A percentile compares a stretch with the other conserved stretches of the same genome.
These are phyloP conservation scores for Globisporangium viniferum DNA, from an alignment of 352 stramenopile genomes.

Conservation along the genomic window DNA sequence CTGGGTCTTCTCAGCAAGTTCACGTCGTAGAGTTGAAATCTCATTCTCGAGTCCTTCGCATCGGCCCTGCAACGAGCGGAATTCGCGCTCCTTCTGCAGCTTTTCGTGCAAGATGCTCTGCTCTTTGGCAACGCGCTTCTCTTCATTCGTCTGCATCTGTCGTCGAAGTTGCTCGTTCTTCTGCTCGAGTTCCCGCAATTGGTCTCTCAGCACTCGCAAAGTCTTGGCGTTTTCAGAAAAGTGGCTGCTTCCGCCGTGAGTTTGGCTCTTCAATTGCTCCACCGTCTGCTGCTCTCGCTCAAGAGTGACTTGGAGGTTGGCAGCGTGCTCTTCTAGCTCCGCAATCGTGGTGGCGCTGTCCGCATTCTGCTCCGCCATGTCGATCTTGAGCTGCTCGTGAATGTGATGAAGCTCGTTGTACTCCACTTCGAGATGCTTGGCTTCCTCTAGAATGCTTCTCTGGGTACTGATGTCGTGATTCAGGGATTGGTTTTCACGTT, in stretches of 20 bases:
- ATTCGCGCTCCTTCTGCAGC: slow-evolving; percentile 46
- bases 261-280: slow-evolving; percentile 43
- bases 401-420: slow-evolving; percentile 30
- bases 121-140: slow-evolving; percentile 37
- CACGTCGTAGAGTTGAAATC: slow-evolving; percentile 15
- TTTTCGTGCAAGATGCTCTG: slow-evolving; percentile 50
- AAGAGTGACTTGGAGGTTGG: slow-evolving; percentile 58
- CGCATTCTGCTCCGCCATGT: slow-evolving; percentile 24
- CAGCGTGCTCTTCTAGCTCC: slow-evolving; percentile 49
- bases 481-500: slow-evolving; percentile 44
- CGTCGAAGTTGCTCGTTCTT: slow-evolving; percentile 32
- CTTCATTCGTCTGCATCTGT: slow-evolving; percentile 34
- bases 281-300: slow-evolving; percentile 51
- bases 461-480: slow-evolving; percentile 27
- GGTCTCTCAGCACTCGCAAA: slow-evolving; percentile 16
- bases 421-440: slow-evolving; percentile 20
- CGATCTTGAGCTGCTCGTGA: slow-evolving; percentile 38
- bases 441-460: slow-evolving; percentile 15
- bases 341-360: slow-evolving; percentile 30
- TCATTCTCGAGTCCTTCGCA: slow-evolving; percentile 29
- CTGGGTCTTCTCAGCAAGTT: slow-evolving; percentile 23
- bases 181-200: slow-evolving; percentile 31
- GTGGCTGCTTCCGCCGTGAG: slow-evolving; percentile 26
- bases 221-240: slow-evolving; percentile 18
- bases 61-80: slow-evolving; percentile 32